Percentiles rank a stretch among this genome's conserved stretches.
Conservation (phyloP, 345 rosid genomes). For the Eucalyptus regnans region DNA sequence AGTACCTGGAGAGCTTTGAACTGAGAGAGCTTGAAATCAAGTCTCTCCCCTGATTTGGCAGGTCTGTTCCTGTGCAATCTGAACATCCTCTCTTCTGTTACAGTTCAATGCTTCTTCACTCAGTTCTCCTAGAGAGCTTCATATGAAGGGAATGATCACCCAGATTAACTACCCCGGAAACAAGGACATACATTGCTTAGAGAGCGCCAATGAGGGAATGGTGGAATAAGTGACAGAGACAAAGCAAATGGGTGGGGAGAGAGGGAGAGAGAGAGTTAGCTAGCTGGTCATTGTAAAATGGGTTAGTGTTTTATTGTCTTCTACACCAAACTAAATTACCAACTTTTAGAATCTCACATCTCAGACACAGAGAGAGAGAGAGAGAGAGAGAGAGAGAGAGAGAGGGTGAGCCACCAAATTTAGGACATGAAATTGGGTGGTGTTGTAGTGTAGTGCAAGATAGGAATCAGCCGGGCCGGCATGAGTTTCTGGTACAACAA, state of each 20-base stretch:
- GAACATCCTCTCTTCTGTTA: slow-evolving; percentile 14
- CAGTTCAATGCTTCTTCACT: background rate
- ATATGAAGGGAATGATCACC: background rate
- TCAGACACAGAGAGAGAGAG: too few species aligned
- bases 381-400: background rate
- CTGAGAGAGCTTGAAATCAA: slow-evolving; percentile 38
- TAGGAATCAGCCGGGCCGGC: background rate
- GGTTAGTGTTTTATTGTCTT: slow-evolving; percentile 6
- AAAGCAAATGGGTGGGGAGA: background rate
- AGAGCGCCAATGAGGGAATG: background rate
- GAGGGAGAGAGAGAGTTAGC: slow-evolving; percentile 1
- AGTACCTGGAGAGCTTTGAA: slow-evolving; percentile 37
- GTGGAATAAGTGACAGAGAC: background rate
- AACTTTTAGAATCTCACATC: background rate
- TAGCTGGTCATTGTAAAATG: slow-evolving; percentile 12
- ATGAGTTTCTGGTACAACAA: background rate
- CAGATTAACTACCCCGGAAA: background rate
- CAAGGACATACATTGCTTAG: background rate
- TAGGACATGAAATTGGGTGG: background rate
- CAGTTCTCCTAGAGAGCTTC: background rate
- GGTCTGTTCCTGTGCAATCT: slow-evolving; percentile 25
- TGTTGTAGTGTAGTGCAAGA: background rate
- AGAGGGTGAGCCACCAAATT: background rate
- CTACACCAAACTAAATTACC: background rate
- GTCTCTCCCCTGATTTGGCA: slow-evolving; percentile 21